phyloP scores from a whole-genome alignment of 176 grass and related monocot species.

The Panicum miliaceum region DNA sequence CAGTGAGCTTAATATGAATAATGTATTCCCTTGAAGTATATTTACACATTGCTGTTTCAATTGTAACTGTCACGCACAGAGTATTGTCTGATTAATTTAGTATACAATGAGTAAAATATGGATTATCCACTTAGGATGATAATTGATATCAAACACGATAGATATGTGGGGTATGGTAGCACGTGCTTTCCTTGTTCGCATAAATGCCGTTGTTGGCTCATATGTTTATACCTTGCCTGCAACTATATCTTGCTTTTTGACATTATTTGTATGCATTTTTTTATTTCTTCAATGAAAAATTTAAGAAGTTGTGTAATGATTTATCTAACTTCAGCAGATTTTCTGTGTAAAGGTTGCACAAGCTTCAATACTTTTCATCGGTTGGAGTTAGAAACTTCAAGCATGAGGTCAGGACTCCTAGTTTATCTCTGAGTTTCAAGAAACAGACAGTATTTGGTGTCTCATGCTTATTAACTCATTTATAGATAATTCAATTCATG shows the following conservation, averaged over 20 bases:
- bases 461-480: slow-evolving; percentile 14
- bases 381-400: slow-evolving; percentile 25
- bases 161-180: neutral
- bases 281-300: slow-evolving; percentile 30
- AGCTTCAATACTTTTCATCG: slow-evolving; percentile 21
- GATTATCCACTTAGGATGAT: neutral
- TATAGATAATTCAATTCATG: neutral
- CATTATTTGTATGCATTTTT: neutral
- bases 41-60: neutral
- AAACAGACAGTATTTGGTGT: neutral
- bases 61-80: neutral
- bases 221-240: neutral
- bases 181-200: neutral
- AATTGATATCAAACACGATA: neutral
- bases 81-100: neutral
- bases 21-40: neutral
- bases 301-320: neutral
- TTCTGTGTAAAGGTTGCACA: neutral
- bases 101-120: slow-evolving; percentile 11
- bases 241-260: neutral
- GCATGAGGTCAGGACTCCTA: slow-evolving; percentile 56
- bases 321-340: slow-evolving; percentile 32
- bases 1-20: neutral
- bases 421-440: slow-evolving; percentile 3
- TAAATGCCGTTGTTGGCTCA: neutral